A percentile compares a stretch with the other conserved stretches of the same genome.
Conservation (phyloP, 2,329 filamentous ascomycete genomes). For the Sporothrix luriei region DNA sequence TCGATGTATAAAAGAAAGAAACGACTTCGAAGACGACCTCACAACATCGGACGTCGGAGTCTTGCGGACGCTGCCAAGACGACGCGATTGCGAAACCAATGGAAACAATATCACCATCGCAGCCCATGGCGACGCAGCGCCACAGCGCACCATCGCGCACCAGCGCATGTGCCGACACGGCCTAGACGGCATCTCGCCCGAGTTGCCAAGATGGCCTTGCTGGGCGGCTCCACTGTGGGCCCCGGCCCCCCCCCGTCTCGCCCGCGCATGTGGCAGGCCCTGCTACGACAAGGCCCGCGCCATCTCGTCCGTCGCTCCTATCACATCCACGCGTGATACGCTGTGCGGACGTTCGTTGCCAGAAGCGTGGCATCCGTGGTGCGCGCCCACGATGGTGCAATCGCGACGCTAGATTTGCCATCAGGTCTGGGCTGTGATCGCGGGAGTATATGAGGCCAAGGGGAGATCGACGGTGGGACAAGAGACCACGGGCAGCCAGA, state of each 20-base stretch:
- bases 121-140: neutral
- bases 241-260: constrained; percentile 25
- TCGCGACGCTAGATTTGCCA: constrained; percentile 24
- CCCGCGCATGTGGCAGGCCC: neutral
- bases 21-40: too few species aligned
- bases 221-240: neutral
- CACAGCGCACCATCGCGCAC: too few species aligned
- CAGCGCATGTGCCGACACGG: neutral
- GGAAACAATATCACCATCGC: constrained; percentile 2
- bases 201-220: constrained; percentile 18
- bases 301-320: neutral
- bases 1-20: too few species aligned
- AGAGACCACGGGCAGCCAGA: neutral
- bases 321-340: neutral
- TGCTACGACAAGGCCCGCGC: neutral
- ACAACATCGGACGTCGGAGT: constrained; percentile 5
- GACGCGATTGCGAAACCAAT: constrained; percentile 9
- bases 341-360: neutral
- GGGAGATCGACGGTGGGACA: neutral
- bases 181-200: constrained; percentile 26
- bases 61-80: neutral
- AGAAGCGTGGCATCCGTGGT: neutral
- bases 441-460: constrained; percentile 30
- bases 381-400: constrained; percentile 26
- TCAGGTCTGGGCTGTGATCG: too few species aligned